Evolutionary conservation across 768 basidiomycete species (phyloP), one percentile per base, ranked within the genome.

Genomic region (Pleurotus citrinopileatus): DNA sequence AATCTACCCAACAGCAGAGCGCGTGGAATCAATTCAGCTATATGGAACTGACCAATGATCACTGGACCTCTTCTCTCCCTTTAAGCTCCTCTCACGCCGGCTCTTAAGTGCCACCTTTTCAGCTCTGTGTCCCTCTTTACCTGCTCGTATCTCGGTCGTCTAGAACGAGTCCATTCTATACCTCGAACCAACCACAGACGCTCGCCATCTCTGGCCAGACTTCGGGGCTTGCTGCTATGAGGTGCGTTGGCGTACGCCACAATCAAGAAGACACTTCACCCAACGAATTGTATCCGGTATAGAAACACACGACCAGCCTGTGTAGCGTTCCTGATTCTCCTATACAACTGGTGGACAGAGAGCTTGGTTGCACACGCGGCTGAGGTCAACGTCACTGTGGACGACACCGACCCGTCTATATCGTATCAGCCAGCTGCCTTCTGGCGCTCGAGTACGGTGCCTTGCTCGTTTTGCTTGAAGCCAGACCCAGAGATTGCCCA

Each of bases 321-420:
- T 1, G 34, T 59, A 17, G 45, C 51, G 19, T 32, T 59, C 37
- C 36, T 52, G 20, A 42, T 53, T 22, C 29, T 61, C 22, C 34
- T 59, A 23, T 46, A 36, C 29, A 55, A 27, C 47, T 52, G 27
- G 46, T 55, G 55, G 57, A 38, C 44, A 26, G 43, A 60, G 20
- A 55, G 58, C 3, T 58, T 53, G 53, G 42, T 59, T 8, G 64
- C 63, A 6, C 40, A 58, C 22, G 70, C 64, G 12, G 54, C 53
- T 6, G 57, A 56, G 26, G 53, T 62, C 20, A 73, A 77, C 57
- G 56, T 69, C 9, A 73, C 73, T 12, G 58, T 78, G 36, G 67
- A 75, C 36, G 73, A 75, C 58, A 63, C 67, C 9, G 65, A 75
- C 55, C 60, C 69, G 0, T 66, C 70, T 3, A 71, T 78, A 27